phyloP scores from a whole-genome alignment of 257 asterid species.

The Petrea volubilis region DNA sequence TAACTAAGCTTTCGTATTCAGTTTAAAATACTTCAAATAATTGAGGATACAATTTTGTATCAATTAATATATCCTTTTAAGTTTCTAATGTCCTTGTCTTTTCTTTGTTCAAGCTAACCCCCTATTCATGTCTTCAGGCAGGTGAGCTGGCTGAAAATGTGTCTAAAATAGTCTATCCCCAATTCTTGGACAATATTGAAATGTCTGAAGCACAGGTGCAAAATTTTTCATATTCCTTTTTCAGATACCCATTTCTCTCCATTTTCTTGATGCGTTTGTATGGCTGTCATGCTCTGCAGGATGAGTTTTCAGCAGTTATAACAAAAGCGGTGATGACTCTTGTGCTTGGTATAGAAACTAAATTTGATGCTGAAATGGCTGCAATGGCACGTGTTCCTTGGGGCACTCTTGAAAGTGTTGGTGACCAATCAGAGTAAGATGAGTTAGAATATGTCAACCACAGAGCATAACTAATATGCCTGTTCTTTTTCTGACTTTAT shows the following conservation, averaged over 20 bases:
- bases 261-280: conserved; percentile 8
- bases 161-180: conserved; percentile 80
- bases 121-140: conserved; percentile 50
- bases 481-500: conserved; percentile 24
- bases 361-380: conserved; percentile 94
- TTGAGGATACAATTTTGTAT: neutral
- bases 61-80: neutral
- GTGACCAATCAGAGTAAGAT: conserved; percentile 98
- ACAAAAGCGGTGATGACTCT: conserved; percentile 87
- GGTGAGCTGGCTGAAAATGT: conserved; percentile 98
- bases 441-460: conserved; percentile 14
- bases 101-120: neutral
- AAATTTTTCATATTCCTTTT: conserved; percentile 13
- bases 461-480: neutral
- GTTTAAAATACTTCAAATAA: neutral
- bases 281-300: conserved; percentile 53
- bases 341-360: conserved; percentile 93
- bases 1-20: neutral
- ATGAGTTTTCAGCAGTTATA: conserved; percentile 95
- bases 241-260: neutral
- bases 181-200: conserved; percentile 72
- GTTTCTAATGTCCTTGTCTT: neutral
- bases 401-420: conserved; percentile 98
- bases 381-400: conserved; percentile 98
- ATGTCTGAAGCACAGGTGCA: conserved; percentile 97